Base-by-base conservation (phyloP, 768 basidiomycete species). In the Lentinula sp. region DNA sequence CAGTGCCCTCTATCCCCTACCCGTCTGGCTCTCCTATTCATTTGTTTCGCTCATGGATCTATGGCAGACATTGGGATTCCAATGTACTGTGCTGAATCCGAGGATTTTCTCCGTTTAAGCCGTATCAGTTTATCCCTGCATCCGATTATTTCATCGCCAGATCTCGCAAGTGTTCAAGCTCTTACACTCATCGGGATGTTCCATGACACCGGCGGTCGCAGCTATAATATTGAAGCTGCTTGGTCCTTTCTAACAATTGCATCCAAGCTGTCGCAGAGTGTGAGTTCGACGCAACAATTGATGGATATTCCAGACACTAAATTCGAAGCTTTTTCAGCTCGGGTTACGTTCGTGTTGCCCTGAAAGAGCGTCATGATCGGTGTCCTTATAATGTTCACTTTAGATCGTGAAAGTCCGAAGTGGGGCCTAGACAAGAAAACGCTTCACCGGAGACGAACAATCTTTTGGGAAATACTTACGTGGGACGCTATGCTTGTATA, bases 401-500 rank as follows among this genome's bases (percentile, higher is more conserved):
- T 45, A 81, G 80, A 81, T 68, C 79, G 80, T 15, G 81, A 82
- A 60, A 74, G 76, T 50, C 73, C 74, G 18, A 73, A 72, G 28
- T 81, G 81, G 64, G 75, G 76, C 57, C 68, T 81, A 60, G 66
- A 70, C 36, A 69, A 71, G 0, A 76, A 74, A 64, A 67, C 63
- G 33, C 72, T 79, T 12, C 72, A 80, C 60, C 69, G 76, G 51
- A 72, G 81, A 43, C 72, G 81, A 16, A 68, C 70, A 23, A 68
- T 81, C 20, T 82, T 81, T 59, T 81, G 80, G 80, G 79, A 81
- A 56, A 64, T 80, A 4, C 68, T 73, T 50, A 67, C 74, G 2
- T 67, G 75, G 8, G 79, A 81, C 63, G 65, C 72, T 61, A 72
- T 74, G 39, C 74, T 77, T 60, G 80, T 79, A 61, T 57, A 72